A percentile compares a stretch with the other conserved stretches of the same genome.
These are phyloP conservation scores for Tolypocladium inflatum DNA, from an alignment of 2,329 filamentous ascomycete species.

Conservation along the genomic window DNA sequence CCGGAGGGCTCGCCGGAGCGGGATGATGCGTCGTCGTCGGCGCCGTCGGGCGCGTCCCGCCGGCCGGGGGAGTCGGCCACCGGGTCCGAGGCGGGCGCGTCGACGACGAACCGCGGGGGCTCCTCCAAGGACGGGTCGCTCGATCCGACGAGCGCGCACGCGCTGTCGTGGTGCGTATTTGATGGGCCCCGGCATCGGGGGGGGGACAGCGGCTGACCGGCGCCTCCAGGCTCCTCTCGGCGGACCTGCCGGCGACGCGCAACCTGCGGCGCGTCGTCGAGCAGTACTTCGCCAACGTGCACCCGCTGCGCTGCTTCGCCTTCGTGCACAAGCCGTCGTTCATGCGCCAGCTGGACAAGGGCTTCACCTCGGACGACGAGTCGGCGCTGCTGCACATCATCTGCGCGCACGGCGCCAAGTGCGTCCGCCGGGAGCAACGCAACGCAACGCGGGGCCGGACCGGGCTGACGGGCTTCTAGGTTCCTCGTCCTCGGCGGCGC, in stretches of 20 bases:
- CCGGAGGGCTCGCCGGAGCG: too few species aligned
- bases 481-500: constrained; percentile 22
- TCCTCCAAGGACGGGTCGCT: not conserved
- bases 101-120: not conserved
- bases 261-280: constrained; percentile 26
- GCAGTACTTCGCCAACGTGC: constrained; percentile 29
- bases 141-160: not conserved
- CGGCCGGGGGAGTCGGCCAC: not conserved
- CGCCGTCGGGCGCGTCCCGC: not conserved
- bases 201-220: not conserved
- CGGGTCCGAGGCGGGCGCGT: not conserved
- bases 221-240: constrained; percentile 20
- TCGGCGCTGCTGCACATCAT: constrained; percentile 25
- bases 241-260: constrained; percentile 20
- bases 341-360: constrained; percentile 26
- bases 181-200: too few species aligned
- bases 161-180: constrained; percentile 1
- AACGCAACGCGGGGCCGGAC: too few species aligned
- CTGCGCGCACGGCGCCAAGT: constrained; percentile 29
- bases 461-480: too few species aligned
- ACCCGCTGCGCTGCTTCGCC: constrained; percentile 29
- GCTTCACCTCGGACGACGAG: constrained; percentile 24
- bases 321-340: constrained; percentile 31
- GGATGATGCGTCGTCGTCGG: not conserved
- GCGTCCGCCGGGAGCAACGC: too few species aligned